A percentile compares a stretch with the other conserved stretches of the same genome.
Evolutionary conservation across 768 basidiomycete genomes (phyloP).

Genomic region (Boletellus ananas): DNA sequence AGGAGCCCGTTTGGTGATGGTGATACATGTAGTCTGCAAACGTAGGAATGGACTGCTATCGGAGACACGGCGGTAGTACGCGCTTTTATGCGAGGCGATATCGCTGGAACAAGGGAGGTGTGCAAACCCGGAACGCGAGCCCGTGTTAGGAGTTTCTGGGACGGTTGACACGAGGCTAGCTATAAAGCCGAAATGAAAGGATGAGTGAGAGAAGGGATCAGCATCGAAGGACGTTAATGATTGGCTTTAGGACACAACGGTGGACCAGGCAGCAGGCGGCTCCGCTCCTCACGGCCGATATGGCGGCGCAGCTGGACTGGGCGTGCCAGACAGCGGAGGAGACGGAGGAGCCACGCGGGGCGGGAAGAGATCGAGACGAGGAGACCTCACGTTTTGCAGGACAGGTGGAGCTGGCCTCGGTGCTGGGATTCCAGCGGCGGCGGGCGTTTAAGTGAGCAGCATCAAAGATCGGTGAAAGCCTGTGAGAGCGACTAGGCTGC

Average conservation of each 20-base stretch:
- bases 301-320: slow-evolving; percentile 10
- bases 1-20: slow-evolving; percentile 39
- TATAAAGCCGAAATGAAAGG: slow-evolving; percentile 35
- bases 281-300: slow-evolving; percentile 26
- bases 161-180: slow-evolving; percentile 33
- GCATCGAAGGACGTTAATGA: slow-evolving; percentile 32
- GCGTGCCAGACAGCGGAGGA: slow-evolving; percentile 3
- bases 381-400: slow-evolving; percentile 22
- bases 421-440: slow-evolving; percentile 12
- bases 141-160: slow-evolving; percentile 29
- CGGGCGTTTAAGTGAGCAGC: slow-evolving; percentile 18
- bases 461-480: slow-evolving; percentile 23
- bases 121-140: slow-evolving; percentile 28
- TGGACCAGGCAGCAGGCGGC: slow-evolving; percentile 24
- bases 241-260: slow-evolving; percentile 30
- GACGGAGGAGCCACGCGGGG: slow-evolving; percentile 3
- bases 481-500: slow-evolving; percentile 8
- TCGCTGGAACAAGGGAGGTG: slow-evolving; percentile 24
- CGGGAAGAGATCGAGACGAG: slow-evolving; percentile 3
- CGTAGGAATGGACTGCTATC: slow-evolving; percentile 38
- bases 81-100: slow-evolving; percentile 31
- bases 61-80: slow-evolving; percentile 18
- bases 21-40: slow-evolving; percentile 54
- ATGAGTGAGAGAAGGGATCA: slow-evolving; percentile 34
- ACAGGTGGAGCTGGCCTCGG: not conserved